Evolutionary conservation across 805 yeast species (phyloP).

Genomic region (Nakazawaea molendinolei): DNA sequence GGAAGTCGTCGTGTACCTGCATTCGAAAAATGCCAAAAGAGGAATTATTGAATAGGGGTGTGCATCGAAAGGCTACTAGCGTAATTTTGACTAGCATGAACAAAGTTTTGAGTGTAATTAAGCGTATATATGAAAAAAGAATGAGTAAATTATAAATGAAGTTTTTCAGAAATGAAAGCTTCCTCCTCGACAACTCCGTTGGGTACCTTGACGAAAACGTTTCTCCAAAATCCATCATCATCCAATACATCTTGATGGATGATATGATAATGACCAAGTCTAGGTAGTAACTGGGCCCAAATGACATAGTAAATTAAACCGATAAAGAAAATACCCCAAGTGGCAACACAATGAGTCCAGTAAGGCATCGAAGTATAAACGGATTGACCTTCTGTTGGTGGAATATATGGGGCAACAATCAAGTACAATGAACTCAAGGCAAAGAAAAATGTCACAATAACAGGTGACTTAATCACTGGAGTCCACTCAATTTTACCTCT

Average conservation of each 20-base stretch:
- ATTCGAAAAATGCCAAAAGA: no score
- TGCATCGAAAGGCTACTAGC: no score
- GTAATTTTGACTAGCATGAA: no score
- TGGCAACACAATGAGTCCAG: constrained; percentile 74
- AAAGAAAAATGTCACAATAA: constrained; percentile 60
- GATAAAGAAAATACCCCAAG: constrained; percentile 64
- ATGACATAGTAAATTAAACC: constrained; percentile 63
- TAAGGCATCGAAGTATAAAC: constrained; percentile 71
- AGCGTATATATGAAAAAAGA: not conserved
- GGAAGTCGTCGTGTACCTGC: no score
- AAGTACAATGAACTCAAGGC: constrained; percentile 59
- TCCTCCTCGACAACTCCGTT: constrained; percentile 15
- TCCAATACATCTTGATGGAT: constrained; percentile 45
- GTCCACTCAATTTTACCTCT: constrained; percentile 50
- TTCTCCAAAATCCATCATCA: constrained; percentile 69
- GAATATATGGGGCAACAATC: constrained; percentile 72
- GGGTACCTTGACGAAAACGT: constrained; percentile 38
- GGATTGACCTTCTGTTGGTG: constrained; percentile 59
- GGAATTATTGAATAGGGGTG: no score
- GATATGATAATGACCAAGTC: constrained; percentile 43
- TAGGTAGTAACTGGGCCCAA: constrained; percentile 57
- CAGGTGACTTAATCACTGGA: constrained; percentile 44
- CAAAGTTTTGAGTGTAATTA: no score
- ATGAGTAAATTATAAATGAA: not conserved
- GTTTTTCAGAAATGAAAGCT: constrained; percentile 1